These are phyloP conservation scores for Gossypium gossypioides DNA, from an alignment of 441 rosid species.

Conservation along the genomic window DNA sequence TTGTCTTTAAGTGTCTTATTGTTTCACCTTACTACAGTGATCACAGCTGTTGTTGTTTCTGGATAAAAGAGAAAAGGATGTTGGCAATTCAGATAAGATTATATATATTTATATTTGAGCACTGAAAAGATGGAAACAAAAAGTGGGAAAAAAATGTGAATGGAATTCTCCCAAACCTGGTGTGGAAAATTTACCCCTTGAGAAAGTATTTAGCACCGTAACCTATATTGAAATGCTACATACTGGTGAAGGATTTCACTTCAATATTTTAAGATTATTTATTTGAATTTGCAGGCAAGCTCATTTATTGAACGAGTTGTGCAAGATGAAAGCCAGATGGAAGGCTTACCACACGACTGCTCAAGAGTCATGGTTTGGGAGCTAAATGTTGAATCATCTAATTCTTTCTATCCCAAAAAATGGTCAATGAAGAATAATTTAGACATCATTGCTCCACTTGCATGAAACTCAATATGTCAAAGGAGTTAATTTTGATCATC, in stretches of 20 bases:
- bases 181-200: not conserved
- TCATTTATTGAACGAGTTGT: conserved; percentile 47
- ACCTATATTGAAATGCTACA: not conserved
- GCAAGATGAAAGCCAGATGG: conserved; percentile 70
- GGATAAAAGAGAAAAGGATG: not conserved
- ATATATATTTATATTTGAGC: not conserved
- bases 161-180: not conserved
- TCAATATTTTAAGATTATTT: not conserved
- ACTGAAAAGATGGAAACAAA: not conserved
- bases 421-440: conserved; percentile 41
- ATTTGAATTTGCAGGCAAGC: conserved; percentile 30
- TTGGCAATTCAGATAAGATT: not conserved
- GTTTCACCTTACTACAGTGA: not conserved
- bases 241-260: not conserved
- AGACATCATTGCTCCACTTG: conserved; percentile 27
- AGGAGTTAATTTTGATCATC: conserved; percentile 11
- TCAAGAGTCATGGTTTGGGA: conserved; percentile 50
- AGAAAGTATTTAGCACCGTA: not conserved
- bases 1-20: not conserved
- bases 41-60: not conserved
- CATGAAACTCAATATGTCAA: conserved; percentile 16
- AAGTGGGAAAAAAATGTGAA: not conserved
- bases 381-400: conserved; percentile 23
- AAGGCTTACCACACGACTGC: conserved; percentile 38
- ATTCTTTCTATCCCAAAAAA: conserved; percentile 32